Base-by-base conservation (phyloP, 352 stramenopile genomes). In the Phytophthora sp. region DNA sequence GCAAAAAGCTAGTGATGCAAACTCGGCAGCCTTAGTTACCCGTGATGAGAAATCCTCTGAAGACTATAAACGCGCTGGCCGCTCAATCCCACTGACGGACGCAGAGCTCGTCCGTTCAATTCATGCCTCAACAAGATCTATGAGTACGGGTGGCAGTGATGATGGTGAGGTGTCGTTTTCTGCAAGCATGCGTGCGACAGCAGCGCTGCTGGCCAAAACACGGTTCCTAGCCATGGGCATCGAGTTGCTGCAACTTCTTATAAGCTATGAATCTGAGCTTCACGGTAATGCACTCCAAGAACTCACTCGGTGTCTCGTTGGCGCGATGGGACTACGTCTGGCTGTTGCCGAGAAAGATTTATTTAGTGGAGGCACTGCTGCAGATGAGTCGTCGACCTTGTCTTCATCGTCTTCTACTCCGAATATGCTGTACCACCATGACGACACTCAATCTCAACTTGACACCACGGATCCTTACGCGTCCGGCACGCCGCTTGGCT, bases 211-310 rank as follows among this genome's bases (percentile, higher is more conserved):
- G 9, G 84, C 76, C 37, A 91, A 90, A 66, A 89, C 72, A 12
- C 74, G 63, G 15, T 96, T 93, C 52, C 75, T 90, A n/a, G 63
- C 57, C 3, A 88, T 92, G 67, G 87, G 86, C 8, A 64, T 93
- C 15, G 75, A 94, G 39, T 53, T 94, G 9, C 32, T 96, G 5
- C 76, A 88, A 17, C 62, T 93, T 18, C 62, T 96, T 30, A 70
- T 82, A 26, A 89, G 79, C 54, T 93, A 92, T 35, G 70, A 83
- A 18, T 42, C 54, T 11, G 67, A 89, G 13, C 31, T 94, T 5
- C 74, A 67, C 10, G 48, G 48, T 5, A 67, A 69, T 9, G 69
- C 75, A 5, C 66, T 77, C 9, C 74, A 80, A 49, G 78, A 92
- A 20, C 54, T 94, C 6, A 79, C 86, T 21, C 76, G 82, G 30